Evolutionary conservation across 805 yeast genomes (phyloP), one percentile per base, ranked within the genome.

Genomic region (Saccharomycopsis malanga): DNA sequence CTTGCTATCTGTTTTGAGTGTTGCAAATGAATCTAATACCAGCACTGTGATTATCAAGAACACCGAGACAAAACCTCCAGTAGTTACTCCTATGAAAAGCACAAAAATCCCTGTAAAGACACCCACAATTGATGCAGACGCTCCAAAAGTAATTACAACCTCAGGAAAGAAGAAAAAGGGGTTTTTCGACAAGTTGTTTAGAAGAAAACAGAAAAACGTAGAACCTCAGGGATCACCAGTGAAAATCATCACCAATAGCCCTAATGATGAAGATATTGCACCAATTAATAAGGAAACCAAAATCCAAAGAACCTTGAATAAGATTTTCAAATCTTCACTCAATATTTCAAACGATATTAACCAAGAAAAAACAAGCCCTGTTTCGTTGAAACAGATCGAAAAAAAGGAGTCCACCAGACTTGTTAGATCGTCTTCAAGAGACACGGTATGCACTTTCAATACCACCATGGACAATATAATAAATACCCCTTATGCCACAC

Each of bases 171-270:
- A 51, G 23, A 51, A 48, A 23, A 2, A 44, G 4, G 40, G 54
- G 21, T 48, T 51, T 34, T 51, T 51, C 32, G 48, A 49, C 24
- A 51, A 48, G 21, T 34, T 51, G 21, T 51, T 51, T 30, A 48
- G 52, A 45, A 49, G 54, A 35, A 51, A 51, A 20, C 50, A 29
- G 17, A 49, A 49, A 25, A 29, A 25, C 17, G 27, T 23, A 18
- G 17, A n/a, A 10, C 4, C 32, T 29, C 7, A 12, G 30, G 14
- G 14, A 18, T 44, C 48, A 7, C 48, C 48, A 21, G 48, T 44
- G 4, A 44, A 44, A 18, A 17, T 37, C 20, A 37, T 37, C 23
- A 44, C 48, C 18, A 44, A 44, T 34, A 37, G 43, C 23, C 18
- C 30, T 18, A 35, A 44, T 9, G 46, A 44, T 4, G 17, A 27